Base-by-base conservation (phyloP, 306 rosid species). In the Quercus cerris region DNA sequence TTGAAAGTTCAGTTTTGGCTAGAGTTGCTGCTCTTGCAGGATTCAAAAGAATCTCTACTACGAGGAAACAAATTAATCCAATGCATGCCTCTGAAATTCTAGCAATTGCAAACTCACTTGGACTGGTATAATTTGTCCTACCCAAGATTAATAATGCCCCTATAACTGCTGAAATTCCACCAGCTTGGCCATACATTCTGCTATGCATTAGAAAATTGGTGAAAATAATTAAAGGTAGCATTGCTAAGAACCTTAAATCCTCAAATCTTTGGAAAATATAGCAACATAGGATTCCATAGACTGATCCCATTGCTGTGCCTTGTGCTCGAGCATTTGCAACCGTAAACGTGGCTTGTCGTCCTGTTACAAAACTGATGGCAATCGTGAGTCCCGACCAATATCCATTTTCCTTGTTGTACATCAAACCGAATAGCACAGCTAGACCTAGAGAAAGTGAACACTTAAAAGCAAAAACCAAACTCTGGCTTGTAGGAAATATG, bases 161-260 rank as follows among this genome's bases (percentile, higher is more conserved):
- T n/a, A 87, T 76, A 52, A 84, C 91, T 54, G 93, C 91, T 1
- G 97, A 82, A 57, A 87, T 74, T 22, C 90, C 98, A 28, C 98
- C 98, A 44, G 94, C 84, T 91, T 83, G 86, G n/a, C 98, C 97
- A 59, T 92, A 94, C 91, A 88, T 88, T 84, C 80, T 90, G 74
- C 95, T 92, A 17, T 91, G 89, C 83, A 85, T 85, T 4, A 94
- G 86, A 81, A 90, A 88, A 83, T 87, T 88, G 14, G 87, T 61
- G 84, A 94, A 86, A 71, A 84, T 2, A 38, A 92, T 80, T 95
- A 95, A 94, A 51, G 97, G 97, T 23, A 94, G 20, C 57, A 92
- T 83, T 17, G 87, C 46, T 57, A 92, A 78, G 74, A 92, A 79
- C 61, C 85, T 88, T 41, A 91, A 38, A 25, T 81, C 63, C 72